Conservation (phyloP, 106 monocot genomes). For the Dendrobium officinale region DNA sequence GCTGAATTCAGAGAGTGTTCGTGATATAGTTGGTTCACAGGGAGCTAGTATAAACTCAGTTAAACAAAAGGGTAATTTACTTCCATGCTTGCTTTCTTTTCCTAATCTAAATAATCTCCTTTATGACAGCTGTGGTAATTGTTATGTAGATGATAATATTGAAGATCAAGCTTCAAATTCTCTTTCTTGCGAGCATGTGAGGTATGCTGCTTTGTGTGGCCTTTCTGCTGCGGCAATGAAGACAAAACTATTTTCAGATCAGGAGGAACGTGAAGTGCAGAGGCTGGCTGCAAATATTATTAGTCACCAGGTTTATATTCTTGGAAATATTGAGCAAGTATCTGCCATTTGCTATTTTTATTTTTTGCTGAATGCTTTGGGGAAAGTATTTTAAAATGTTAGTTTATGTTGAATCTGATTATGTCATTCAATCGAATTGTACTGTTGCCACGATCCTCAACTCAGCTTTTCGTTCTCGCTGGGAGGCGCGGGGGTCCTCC, state of each 20-base stretch:
- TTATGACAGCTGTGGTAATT: constrained; percentile 1
- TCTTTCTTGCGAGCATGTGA: constrained; percentile 49
- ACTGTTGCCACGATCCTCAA: no score
- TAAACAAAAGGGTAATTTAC: constrained; percentile 31
- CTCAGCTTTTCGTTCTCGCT: no score
- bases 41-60: constrained; percentile 26
- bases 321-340: no score
- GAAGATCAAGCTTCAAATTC: constrained; percentile 31
- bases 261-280: constrained; percentile 97
- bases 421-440: no score
- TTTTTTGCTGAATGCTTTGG: no score
- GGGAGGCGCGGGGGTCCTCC: no score
- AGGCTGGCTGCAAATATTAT: constrained; percentile 72
- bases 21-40: constrained; percentile 18
- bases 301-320: constrained; percentile 61
- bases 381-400: no score
- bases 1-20: constrained; percentile 36
- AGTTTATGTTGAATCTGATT: no score
- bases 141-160: constrained; percentile 23
- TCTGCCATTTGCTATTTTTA: no score
- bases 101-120: background rate
- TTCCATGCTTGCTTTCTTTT: background rate
- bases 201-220: constrained; percentile 64
- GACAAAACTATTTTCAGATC: constrained; percentile 90
- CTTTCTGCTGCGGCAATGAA: constrained; percentile 87